These are phyloP conservation scores for Amaranthus tricolor DNA, from an alignment of 179 eudicot genomes.

Conservation along the genomic window DNA sequence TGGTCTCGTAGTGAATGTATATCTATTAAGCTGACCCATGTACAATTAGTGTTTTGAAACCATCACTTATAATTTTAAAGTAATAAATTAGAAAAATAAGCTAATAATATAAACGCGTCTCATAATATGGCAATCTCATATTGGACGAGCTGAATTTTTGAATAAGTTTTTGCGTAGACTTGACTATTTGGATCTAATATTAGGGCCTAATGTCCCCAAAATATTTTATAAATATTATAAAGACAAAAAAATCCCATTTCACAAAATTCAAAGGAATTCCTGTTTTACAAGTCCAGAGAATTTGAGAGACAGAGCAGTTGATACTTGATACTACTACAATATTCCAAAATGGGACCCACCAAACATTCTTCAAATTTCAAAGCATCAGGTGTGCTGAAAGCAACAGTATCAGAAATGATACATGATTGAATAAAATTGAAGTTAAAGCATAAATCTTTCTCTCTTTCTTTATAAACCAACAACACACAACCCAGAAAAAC, in stretches of 20 bases:
- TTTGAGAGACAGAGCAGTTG: neutral
- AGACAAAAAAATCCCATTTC: neutral
- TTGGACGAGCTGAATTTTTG: no score
- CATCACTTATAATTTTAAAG: no score
- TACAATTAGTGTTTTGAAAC: no score
- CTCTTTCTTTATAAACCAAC: neutral
- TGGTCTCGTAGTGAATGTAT: no score
- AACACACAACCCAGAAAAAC: neutral
- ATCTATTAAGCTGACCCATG: no score
- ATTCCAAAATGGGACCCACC: slow-evolving; percentile 5
- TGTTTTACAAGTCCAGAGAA: neutral
- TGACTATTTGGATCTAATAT: no score
- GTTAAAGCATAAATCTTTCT: slow-evolving; percentile 1
- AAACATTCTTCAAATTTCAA: neutral
- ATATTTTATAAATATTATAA: neutral
- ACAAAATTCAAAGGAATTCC: neutral
- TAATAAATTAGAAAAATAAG: no score
- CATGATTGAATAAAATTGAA: neutral
- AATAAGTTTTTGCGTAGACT: no score
- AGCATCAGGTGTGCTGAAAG: neutral
- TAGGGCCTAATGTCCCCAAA: neutral
- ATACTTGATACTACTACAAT: neutral
- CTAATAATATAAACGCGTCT: no score
- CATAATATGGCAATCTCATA: no score
- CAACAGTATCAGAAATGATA: neutral